phyloP scores from a whole-genome alignment of 75 land plant species.

The Picea glauca region DNA sequence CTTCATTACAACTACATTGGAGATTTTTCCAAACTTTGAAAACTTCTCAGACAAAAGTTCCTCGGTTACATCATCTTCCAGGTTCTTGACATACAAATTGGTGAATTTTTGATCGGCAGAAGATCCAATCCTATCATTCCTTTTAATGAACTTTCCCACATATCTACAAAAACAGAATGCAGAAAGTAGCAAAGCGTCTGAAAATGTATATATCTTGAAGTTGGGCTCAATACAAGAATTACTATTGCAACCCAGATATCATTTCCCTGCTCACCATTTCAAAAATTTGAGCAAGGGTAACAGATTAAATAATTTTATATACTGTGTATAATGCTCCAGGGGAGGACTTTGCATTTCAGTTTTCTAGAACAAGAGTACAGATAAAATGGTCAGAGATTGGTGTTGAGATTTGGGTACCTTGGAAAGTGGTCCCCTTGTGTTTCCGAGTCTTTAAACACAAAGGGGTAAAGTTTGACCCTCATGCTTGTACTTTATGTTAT shows the following conservation, averaged over 20 bases:
- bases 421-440: too few relatives aligned
- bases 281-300: not conserved
- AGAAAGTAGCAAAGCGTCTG: not conserved
- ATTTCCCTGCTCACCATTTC: not conserved
- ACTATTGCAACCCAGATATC: not conserved
- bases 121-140: conserved; percentile 34
- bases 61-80: conserved; percentile 55
- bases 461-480: too few relatives aligned
- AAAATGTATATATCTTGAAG: not conserved
- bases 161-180: conserved; percentile 24
- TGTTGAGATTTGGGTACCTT: too few relatives aligned
- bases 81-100: conserved; percentile 63
- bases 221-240: not conserved
- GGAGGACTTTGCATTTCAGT: too few relatives aligned
- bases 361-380: too few relatives aligned
- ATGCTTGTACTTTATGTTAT: too few relatives aligned
- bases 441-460: too few relatives aligned
- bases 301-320: not conserved
- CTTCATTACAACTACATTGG: conserved; percentile 40
- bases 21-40: conserved; percentile 53
- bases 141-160: conserved; percentile 52
- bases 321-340: not conserved
- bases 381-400: too few relatives aligned
- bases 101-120: conserved; percentile 52
- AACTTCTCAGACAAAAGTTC: conserved; percentile 45